Conservation (phyloP, 1,284 basidiomycete genomes). For the Melanopsichium pennsylvanicum region DNA sequence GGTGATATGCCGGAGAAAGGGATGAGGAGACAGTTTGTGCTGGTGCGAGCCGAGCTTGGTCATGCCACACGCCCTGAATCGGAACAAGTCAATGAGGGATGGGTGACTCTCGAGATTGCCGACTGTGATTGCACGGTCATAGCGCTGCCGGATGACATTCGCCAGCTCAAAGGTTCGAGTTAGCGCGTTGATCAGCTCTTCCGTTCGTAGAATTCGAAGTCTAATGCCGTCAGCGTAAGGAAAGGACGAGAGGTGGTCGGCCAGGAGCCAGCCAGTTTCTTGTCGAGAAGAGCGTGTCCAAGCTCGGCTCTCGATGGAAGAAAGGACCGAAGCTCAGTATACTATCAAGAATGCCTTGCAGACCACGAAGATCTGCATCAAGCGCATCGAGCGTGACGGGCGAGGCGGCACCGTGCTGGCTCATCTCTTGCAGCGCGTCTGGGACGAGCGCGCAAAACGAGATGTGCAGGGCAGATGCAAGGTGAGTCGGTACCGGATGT, state of each 20-base stretch:
- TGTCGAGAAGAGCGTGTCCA: conserved; percentile 37
- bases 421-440: conserved; percentile 40
- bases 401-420: conserved; percentile 33
- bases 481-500: conserved; percentile 35
- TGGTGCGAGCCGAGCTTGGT: too few relatives aligned
- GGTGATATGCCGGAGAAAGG: background rate
- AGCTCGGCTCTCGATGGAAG: conserved; percentile 34
- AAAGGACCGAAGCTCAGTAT: conserved; percentile 37
- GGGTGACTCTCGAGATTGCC: too few relatives aligned
- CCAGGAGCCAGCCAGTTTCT: conserved; percentile 38
- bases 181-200: too few relatives aligned
- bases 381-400: conserved; percentile 29
- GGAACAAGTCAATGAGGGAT: too few relatives aligned
- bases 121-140: too few relatives aligned
- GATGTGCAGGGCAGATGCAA: conserved; percentile 31
- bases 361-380: conserved; percentile 25
- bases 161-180: too few relatives aligned
- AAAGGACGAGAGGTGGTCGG: conserved; percentile 20
- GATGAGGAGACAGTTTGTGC: too few relatives aligned
- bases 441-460: conserved; percentile 44
- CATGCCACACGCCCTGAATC: too few relatives aligned
- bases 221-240: conserved; percentile 18
- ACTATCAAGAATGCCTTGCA: conserved; percentile 39
- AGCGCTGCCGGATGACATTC: too few relatives aligned
- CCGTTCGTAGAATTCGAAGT: too few relatives aligned